Conservation (phyloP, 2,329 filamentous ascomycete genomes). For the Fusarium sp. region DNA sequence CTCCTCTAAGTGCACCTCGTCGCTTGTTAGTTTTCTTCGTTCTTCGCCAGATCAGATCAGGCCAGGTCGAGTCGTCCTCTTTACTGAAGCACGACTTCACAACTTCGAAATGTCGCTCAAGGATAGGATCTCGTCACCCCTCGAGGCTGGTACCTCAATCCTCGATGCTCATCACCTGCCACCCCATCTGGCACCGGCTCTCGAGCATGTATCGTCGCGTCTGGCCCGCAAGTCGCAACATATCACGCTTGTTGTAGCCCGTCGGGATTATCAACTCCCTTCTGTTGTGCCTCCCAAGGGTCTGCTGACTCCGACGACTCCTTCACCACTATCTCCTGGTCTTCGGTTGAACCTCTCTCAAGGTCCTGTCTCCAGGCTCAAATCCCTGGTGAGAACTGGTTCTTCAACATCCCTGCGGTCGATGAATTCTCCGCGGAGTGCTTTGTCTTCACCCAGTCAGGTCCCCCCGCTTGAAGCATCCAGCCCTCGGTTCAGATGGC, state of each 20-base stretch:
- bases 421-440: conserved; percentile 35
- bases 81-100: conserved; percentile 21
- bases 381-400: conserved; percentile 45
- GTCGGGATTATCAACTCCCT: conserved; percentile 66
- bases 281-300: conserved; percentile 38
- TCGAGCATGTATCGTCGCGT: conserved; percentile 67
- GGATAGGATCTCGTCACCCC: conserved; percentile 67
- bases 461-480: conserved; percentile 45
- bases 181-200: conserved; percentile 60
- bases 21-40: conserved; percentile 8
- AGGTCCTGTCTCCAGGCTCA: conserved; percentile 47
- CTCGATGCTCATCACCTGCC: conserved; percentile 68
- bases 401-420: conserved; percentile 40
- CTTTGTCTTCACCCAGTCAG: conserved; percentile 47
- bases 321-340: conserved; percentile 43
- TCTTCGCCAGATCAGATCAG: neutral
- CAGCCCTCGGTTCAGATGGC: conserved; percentile 44
- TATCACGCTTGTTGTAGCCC: conserved; percentile 67
- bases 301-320: conserved; percentile 41
- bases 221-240: conserved; percentile 65
- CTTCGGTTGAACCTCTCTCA: conserved; percentile 47
- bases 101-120: conserved; percentile 58
- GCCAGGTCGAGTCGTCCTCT: conserved; percentile 5
- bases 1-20: neutral
- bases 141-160: conserved; percentile 70